Evolutionary conservation across 2,329 filamentous ascomycete species (phyloP).

Genomic region (Penicillium sp.): DNA sequence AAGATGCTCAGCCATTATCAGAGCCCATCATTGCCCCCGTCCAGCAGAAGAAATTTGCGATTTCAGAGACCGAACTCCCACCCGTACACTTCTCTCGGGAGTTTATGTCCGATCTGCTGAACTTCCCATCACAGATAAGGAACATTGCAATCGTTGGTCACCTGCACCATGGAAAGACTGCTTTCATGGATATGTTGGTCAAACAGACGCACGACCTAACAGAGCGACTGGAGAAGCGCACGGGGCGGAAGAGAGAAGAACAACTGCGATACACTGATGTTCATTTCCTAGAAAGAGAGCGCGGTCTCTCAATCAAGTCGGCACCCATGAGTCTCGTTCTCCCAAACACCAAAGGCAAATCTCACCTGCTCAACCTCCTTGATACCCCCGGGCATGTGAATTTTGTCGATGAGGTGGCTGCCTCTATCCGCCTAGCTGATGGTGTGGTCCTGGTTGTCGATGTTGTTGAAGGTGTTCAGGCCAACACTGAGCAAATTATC

Average conservation of each 20-base stretch:
- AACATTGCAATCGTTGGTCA: conserved; percentile 92
- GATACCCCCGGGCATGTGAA: conserved; percentile 98
- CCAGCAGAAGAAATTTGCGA: conserved; percentile 91
- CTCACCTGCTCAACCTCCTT: conserved; percentile 88
- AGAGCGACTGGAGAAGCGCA: conserved; percentile 74
- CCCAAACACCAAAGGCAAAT: conserved; percentile 86
- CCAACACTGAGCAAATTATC: conserved; percentile 96
- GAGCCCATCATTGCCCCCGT: conserved; percentile 93
- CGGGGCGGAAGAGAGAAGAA: conserved; percentile 78
- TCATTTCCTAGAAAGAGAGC: conserved; percentile 81
- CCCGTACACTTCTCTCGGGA: conserved; percentile 81
- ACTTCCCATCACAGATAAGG: conserved; percentile 88
- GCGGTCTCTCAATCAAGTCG: conserved; percentile 87
- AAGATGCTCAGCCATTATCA: conserved; percentile 88
- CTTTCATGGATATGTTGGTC: conserved; percentile 97
- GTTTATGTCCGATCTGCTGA: conserved; percentile 96
- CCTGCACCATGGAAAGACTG: conserved; percentile 95
- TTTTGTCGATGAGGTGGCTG: conserved; percentile 95
- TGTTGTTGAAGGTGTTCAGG: conserved; percentile 97
- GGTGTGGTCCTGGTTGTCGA: conserved; percentile 92
- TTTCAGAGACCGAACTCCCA: conserved; percentile 88
- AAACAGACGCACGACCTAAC: conserved; percentile 88
- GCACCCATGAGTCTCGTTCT: conserved; percentile 92
- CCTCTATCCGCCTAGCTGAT: conserved; percentile 80
- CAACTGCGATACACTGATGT: conserved; percentile 94